Base-by-base conservation (phyloP, 2,329 filamentous ascomycete genomes). In the Penicillium janthinellum region DNA sequence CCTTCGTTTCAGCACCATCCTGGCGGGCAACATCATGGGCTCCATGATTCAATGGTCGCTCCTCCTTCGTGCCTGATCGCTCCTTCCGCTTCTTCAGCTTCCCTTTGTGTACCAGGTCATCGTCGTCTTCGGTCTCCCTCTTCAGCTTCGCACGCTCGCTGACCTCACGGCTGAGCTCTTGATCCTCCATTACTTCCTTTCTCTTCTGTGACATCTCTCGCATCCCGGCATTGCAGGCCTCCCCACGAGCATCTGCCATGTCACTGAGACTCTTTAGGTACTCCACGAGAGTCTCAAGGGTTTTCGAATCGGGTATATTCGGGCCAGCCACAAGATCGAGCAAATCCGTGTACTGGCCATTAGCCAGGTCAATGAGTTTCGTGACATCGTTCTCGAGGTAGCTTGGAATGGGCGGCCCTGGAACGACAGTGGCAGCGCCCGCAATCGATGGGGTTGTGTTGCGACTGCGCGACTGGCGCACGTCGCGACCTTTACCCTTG, bases 61-160 rank as follows among this genome's bases (percentile, higher is more conserved):
- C 83, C 62, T 90, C 86, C 60, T 84, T 85, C 35, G 84, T 78
- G 56, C 75, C 81, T 59, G 88, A 86, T 7, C 85, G 80, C 25
- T 89, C 90, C 77, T 92, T 92, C 73, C 90, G 88, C 80, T 91
- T 92, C 82, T 91, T 92, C 65, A 89, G 83, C 74, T 93, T 92
- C 25, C 81, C 78, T 71, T 85, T 84, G 69, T 85, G 70, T 31
- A 75, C 76, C 75, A 82, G 72, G 45, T 82, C 77, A 49, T 79
- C 76, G 35, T 79, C 75, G 48, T 80, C 77, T 54, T 82, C 75
- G 3, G 72, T 73, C 65, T 81, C 78, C 52, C 76, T 71, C 69
- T 80, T 81, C 70, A 79, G 70, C 59, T 74, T 77, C 38, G 75
- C 62, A 47, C 84, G 79, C 51, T 86, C 82, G 58, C 82, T 81